Conservation (phyloP, 2,329 filamentous ascomycete species). For the Zymoseptoria tritici region DNA sequence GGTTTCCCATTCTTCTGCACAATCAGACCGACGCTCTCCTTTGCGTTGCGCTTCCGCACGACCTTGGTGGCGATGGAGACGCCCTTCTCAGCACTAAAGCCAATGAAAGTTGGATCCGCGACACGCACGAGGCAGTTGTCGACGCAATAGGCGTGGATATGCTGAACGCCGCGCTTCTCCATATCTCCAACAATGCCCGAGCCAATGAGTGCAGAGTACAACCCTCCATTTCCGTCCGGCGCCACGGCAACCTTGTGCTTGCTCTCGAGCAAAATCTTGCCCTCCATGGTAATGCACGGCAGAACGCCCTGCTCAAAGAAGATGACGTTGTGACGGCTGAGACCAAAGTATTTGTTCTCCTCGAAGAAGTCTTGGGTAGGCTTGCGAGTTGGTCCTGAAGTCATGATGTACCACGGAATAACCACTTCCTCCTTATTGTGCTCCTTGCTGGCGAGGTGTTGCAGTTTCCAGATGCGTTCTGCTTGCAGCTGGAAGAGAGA, state of each 20-base stretch:
- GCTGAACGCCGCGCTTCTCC: constrained; percentile 79
- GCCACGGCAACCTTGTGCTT: constrained; percentile 89
- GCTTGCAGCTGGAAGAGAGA: constrained; percentile 96
- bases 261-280: constrained; percentile 89
- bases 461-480: constrained; percentile 81
- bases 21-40: constrained; percentile 91
- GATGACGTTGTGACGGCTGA: constrained; percentile 74
- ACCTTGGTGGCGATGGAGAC: constrained; percentile 98
- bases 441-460: constrained; percentile 69
- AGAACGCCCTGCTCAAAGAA: constrained; percentile 96
- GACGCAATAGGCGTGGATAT: constrained; percentile 96
- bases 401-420: constrained; percentile 99
- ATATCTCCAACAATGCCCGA: constrained; percentile 80
- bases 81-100: constrained; percentile 77
- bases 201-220: constrained; percentile 83
- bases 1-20: constrained; percentile 91
- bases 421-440: constrained; percentile 54
- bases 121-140: constrained; percentile 99
- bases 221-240: constrained; percentile 92
- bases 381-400: constrained; percentile 82
- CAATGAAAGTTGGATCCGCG: constrained; percentile 92
- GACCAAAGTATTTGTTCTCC: constrained; percentile 82
- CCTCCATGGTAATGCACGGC: constrained; percentile 94
- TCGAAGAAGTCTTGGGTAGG: constrained; percentile 93
- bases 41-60: constrained; percentile 95